Base-by-base conservation (phyloP, 2,329 filamentous ascomycete species). In the Aschersonia sp. region DNA sequence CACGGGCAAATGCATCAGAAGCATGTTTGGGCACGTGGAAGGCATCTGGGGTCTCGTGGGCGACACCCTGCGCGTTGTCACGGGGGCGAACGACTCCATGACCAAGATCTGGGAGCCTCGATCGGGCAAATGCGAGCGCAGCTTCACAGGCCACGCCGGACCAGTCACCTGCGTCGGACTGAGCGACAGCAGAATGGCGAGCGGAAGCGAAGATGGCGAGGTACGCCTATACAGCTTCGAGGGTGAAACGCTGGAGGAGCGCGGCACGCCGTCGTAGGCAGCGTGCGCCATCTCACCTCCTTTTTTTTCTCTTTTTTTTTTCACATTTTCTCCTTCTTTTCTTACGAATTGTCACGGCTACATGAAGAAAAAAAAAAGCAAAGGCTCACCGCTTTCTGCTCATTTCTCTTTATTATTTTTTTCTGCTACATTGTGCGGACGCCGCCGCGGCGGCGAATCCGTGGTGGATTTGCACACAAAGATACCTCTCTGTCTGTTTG, bases 1-100 rank as follows among this genome's bases (percentile, higher is more conserved):
- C 5, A 84, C 84, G 0, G 87, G 87, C 39, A 79, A 79, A 53
- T 95, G 87, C 57, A 73, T 96, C 35, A 85, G 87, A 52, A 94
- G 87, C 33, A 94, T 96, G 71, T 98, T 97, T 61, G 92, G 92
- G 0, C 92, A 98, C 58, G 78, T 98, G 29, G 92, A 98, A 63
- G 92, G 92, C 33, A 84, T 98, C 22, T 98, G 92, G 92, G 85
- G 86, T 5, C 73, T 98, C 3, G 87, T 85, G 0, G 90, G 86
- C 4, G 90, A 97, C 64, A 89, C 85, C 1, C 69, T 97, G 22
- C 80, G 92, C 9, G 79, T 95, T 12, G 87, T 97, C 11, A 87
- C 84, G 14, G 90, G 89, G 1, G 85, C 87, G 9, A 88, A 97
- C 63, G 92, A 98, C 65, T 82, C 87, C 42, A 94, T 90, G 79